Percentiles rank a stretch among this genome's conserved stretches.
Conservation (phyloP, 345 rosid genomes). For the Laguncularia racemosa region DNA sequence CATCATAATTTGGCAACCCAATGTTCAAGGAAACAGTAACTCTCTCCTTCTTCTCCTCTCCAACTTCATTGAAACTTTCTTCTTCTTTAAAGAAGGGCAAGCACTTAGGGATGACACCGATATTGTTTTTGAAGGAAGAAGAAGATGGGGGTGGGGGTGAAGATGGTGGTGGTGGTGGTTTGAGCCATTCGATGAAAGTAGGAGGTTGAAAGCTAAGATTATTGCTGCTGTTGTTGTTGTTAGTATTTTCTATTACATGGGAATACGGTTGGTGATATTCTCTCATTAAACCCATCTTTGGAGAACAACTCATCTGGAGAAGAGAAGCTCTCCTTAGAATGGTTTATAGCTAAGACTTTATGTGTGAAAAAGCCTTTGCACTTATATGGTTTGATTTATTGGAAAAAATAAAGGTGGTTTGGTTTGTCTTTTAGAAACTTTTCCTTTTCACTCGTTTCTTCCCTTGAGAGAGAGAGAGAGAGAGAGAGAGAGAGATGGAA, state of each 20-base stretch:
- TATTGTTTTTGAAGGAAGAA: slow-evolving; percentile 20
- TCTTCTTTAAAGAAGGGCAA: slow-evolving; percentile 53
- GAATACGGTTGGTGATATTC: background rate
- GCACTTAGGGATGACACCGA: slow-evolving; percentile 27
- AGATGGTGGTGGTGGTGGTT: slow-evolving; percentile 35
- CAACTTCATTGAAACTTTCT: slow-evolving; percentile 6
- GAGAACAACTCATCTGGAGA: background rate
- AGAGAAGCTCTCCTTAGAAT: slow-evolving; percentile 6
- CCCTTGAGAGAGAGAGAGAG: slow-evolving; percentile 17
- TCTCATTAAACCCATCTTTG: background rate
- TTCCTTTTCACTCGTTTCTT: background rate
- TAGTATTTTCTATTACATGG: background rate
- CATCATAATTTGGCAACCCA: slow-evolving; percentile 38
- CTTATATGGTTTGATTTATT: slow-evolving; percentile 47
- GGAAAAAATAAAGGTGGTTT: slow-evolving; percentile 12
- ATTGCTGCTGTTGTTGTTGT: slow-evolving; percentile 21
- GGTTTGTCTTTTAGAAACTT: slow-evolving; percentile 16
- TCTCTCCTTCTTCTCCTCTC: slow-evolving; percentile 27
- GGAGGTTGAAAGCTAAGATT: slow-evolving; percentile 30
- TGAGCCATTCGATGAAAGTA: slow-evolving; percentile 82
- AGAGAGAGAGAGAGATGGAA: slow-evolving; percentile 14
- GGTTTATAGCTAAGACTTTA: slow-evolving; percentile 31
- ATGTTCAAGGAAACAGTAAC: slow-evolving; percentile 58
- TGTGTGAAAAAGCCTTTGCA: slow-evolving; percentile 29
- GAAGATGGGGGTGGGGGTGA: slow-evolving; percentile 15